Base-by-base conservation (phyloP, 371 early-diverging fungal species). In the Mortierella sp. region DNA sequence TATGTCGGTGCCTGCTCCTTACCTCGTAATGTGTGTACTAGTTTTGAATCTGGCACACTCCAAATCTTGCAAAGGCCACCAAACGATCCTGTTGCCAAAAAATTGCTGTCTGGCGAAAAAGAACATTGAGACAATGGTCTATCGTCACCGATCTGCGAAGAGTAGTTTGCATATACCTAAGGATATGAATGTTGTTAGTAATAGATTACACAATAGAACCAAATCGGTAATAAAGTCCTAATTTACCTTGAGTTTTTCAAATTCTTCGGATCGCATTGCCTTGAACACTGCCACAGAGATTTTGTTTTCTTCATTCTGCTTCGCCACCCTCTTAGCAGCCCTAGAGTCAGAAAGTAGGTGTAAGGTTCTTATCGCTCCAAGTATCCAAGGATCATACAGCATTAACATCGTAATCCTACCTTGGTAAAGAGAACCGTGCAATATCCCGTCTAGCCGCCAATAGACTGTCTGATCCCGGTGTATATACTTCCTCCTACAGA, bases 131-230 rank as follows among this genome's bases (percentile, higher is more conserved):
- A 86, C 14, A 96, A 84, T 10, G 97, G 97, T 51, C 98, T 91
- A n/a, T 94, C 94, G 75, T 97, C 98, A 12, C 95, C 97, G 54
- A 96, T 89, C 76, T 97, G 97, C 20, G 97, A 96, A 22, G 93
- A 88, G 71, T 90, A 90, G 49, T 92, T 93, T 28, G 91, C 86
- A 72, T 93, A 96, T 14, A 85, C 83, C 90, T 93, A 78, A 0
- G 28, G 9, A 5, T 43, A 35, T 1, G 37, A 20, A 37, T 12
- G 11, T 18, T 37, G 6, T 35, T 6, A 4, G 1, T 55, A 55
- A 3, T 24, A 55, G 10, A 3, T 30, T 4, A 30, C 1, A 30
- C 30, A 4, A 30, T 30, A 30, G 30, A 30, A 30, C 30, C 30
- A 30, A 2, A 30, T 30, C 30, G 30, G 30, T 30, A 30, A 30